Conservation (phyloP, 2,329 filamentous ascomycete genomes). For the Trichoderma sp. region DNA sequence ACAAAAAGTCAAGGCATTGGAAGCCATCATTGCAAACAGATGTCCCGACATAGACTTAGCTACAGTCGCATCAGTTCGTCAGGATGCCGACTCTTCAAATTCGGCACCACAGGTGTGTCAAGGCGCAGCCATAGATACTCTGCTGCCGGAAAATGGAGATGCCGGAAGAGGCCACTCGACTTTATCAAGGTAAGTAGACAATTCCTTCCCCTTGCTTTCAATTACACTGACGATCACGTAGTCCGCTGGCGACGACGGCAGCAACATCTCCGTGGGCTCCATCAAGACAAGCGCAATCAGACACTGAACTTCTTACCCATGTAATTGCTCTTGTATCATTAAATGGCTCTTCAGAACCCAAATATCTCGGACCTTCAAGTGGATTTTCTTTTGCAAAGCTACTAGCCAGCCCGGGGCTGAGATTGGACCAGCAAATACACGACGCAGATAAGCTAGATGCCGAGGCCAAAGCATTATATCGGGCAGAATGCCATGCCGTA, state of each 20-base stretch:
- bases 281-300: background rate
- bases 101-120: background rate
- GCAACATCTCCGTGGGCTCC: background rate
- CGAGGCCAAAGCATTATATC: background rate
- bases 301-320: background rate
- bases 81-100: background rate
- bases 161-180: background rate
- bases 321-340: background rate
- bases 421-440: background rate
- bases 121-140: background rate
- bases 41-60: background rate
- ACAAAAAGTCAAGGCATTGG: background rate
- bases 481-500: background rate
- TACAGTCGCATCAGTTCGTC: background rate
- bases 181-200: background rate
- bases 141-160: background rate
- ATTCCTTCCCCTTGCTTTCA: background rate
- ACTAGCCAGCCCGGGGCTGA: background rate
- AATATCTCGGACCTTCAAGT: background rate
- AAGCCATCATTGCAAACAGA: background rate
- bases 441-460: background rate
- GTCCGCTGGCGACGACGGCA: background rate
- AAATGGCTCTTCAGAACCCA: background rate
- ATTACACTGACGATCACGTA: background rate
- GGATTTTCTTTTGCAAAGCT: background rate